A percentile compares a stretch with the other conserved stretches of the same genome.
These are phyloP conservation scores for Crucihimalaya himalaica DNA, from an alignment of 345 rosid genomes.

Conservation along the genomic window DNA sequence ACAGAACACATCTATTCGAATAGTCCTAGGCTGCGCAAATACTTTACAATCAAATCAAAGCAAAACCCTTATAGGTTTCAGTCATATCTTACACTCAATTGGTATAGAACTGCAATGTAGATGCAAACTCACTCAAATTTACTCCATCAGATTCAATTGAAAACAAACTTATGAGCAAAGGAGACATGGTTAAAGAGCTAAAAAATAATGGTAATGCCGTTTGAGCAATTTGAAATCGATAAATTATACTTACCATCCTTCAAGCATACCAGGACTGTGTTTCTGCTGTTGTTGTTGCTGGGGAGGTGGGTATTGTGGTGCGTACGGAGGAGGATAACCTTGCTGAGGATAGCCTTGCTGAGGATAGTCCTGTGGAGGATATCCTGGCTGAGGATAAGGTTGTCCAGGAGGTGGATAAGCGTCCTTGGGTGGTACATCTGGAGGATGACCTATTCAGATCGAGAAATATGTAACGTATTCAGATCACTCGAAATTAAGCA, in stretches of 20 bases:
- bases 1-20: neutral
- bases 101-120: neutral
- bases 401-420: conserved; percentile 73
- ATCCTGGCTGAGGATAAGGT: conserved; percentile 52
- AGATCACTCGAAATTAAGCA: neutral
- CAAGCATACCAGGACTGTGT: conserved; percentile 47
- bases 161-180: neutral
- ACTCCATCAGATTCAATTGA: neutral
- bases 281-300: conserved; percentile 50
- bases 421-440: conserved; percentile 67
- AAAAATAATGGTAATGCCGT: neutral
- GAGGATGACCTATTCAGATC: conserved; percentile 59
- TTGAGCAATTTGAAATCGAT: neutral
- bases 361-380: conserved; percentile 16
- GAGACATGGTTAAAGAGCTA: neutral
- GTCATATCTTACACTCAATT: neutral
- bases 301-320: conserved; percentile 66
- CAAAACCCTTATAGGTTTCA: neutral
- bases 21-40: neutral
- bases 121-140: neutral
- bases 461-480: neutral
- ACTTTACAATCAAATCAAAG: too few species aligned
- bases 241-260: conserved; percentile 63
- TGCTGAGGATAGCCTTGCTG: conserved; percentile 35
- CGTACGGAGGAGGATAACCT: conserved; percentile 54